phyloP scores from a whole-genome alignment of 352 stramenopile genomes.

The Salisapilia sapeloensis region DNA sequence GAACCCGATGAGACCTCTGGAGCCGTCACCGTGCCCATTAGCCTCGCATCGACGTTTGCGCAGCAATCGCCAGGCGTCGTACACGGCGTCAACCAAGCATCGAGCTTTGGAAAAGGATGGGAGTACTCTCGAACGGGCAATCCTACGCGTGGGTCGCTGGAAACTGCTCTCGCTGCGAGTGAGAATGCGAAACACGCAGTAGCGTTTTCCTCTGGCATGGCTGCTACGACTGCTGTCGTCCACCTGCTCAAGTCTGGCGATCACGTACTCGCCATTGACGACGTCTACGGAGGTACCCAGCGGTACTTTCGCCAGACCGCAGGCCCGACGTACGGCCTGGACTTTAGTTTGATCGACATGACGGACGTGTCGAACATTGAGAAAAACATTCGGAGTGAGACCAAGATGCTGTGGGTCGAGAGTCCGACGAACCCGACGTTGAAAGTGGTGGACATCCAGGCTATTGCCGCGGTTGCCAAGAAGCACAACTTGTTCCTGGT shows the following conservation, averaged over 20 bases:
- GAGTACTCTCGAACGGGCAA: conserved; percentile 92
- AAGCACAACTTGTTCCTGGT: conserved; percentile 78
- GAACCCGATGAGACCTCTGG: conserved; percentile 55
- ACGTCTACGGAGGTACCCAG: conserved; percentile 92
- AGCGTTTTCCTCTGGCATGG: conserved; percentile 83
- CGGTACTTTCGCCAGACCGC: conserved; percentile 89
- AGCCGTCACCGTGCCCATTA: conserved; percentile 82
- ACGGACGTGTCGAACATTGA: conserved; percentile 70
- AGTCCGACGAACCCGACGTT: conserved; percentile 89
- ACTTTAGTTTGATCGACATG: conserved; percentile 91
- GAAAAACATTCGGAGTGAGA: conserved; percentile 71
- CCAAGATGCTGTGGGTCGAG: conserved; percentile 90
- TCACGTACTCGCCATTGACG: conserved; percentile 69
- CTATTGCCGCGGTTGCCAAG: conserved; percentile 81
- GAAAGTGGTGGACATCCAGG: conserved; percentile 89
- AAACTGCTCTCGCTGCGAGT: conserved; percentile 83
- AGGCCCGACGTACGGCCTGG: conserved; percentile 78
- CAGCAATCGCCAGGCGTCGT: conserved; percentile 61
- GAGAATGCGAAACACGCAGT: conserved; percentile 85
- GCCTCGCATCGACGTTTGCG: conserved; percentile 84
- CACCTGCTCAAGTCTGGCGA: conserved; percentile 72
- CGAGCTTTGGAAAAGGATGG: conserved; percentile 91
- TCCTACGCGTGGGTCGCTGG: conserved; percentile 89
- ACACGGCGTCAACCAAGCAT: conserved; percentile 51
- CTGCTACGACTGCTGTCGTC: conserved; percentile 76